Base-by-base conservation (phyloP, 495 filamentous ascomycete species). In the Articulospora tetracladia region DNA sequence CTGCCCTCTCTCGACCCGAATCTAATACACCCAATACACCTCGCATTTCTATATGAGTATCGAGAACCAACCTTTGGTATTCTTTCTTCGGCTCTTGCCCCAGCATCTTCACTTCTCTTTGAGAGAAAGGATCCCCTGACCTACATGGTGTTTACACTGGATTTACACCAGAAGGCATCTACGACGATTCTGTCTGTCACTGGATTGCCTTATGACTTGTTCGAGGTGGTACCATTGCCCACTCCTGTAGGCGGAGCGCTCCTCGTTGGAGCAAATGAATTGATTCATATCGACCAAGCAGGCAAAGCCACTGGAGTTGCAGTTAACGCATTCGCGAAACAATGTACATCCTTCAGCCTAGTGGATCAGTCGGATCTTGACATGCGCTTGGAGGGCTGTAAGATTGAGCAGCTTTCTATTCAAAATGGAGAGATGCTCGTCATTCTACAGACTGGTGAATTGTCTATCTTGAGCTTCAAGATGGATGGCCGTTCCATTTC, bases 21-120 rank as follows among this genome's bases (percentile, higher is more conserved):
- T 58, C 80, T 98, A 59, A 82, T 89, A 51, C 87, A 96, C 73
- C 91, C 93, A 44, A 87, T 96, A 70, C 91, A 94, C 66, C 81
- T 99, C 66, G 86, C 90, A 39, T 99, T 99, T 72, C 79, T 99
- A 60, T 83, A 97, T 77, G 93, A 97, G 75, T 99, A 98, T 72
- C 87, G 94, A 60, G 94, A 97, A 73, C 94, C 94, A 25, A 97
- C 94, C 1, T 96, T 99, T 74, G 94, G 94, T 34, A 91, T 98
- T 62, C 74, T 98, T 46, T 95, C 91, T 57, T 87, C 91, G 1
- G 84, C 85, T 52, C 73, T 80, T 57, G 76, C 81, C 57, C 89
- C 89, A 23, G 92, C 91, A 26, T 77, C 76, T 59, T 85, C 90
- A 2, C 76, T 97, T 63, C 71, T 91, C 24, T 75, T 81, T 56